A percentile compares a stretch with the other conserved stretches of the same genome.
phyloP scores from a whole-genome alignment of 495 filamentous ascomycete species.

The Daldinia decipiens region DNA sequence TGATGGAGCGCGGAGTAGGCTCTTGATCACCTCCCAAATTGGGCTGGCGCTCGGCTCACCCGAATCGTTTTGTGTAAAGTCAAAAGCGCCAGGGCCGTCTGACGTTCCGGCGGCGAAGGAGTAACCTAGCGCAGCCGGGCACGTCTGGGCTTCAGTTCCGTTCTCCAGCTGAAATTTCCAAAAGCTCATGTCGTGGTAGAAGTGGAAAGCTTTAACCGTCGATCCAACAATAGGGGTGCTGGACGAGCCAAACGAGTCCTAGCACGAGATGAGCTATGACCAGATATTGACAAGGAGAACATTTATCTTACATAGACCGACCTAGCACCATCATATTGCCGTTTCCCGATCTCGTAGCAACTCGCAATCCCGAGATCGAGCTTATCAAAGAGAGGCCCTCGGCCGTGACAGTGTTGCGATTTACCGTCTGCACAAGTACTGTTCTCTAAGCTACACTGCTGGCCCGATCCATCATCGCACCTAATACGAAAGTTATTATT shows the following conservation, averaged over 20 bases:
- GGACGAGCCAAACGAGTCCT: constrained; percentile 55
- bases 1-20: constrained; percentile 75
- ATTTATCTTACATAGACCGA: constrained; percentile 63
- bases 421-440: constrained; percentile 80
- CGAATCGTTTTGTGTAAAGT: constrained; percentile 88
- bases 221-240: constrained; percentile 58
- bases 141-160: constrained; percentile 77
- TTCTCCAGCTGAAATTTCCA: constrained; percentile 77
- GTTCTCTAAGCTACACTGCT: constrained; percentile 71
- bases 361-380: constrained; percentile 76
- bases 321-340: constrained; percentile 72
- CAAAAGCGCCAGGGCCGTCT: constrained; percentile 90
- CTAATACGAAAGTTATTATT: constrained; percentile 27
- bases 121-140: constrained; percentile 90
- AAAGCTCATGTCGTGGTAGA: constrained; percentile 71
- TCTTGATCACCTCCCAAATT: constrained; percentile 82
- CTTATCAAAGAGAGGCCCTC: constrained; percentile 78
- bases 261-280: constrained; percentile 27
- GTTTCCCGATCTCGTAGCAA: constrained; percentile 77
- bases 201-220: constrained; percentile 71
- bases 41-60: constrained; percentile 74
- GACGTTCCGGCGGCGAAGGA: constrained; percentile 94
- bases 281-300: background rate
- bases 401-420: constrained; percentile 80
- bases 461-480: constrained; percentile 77